Evolutionary conservation across 129 eudicot genomes (phyloP).

Genomic region (Flaveria brownii): DNA sequence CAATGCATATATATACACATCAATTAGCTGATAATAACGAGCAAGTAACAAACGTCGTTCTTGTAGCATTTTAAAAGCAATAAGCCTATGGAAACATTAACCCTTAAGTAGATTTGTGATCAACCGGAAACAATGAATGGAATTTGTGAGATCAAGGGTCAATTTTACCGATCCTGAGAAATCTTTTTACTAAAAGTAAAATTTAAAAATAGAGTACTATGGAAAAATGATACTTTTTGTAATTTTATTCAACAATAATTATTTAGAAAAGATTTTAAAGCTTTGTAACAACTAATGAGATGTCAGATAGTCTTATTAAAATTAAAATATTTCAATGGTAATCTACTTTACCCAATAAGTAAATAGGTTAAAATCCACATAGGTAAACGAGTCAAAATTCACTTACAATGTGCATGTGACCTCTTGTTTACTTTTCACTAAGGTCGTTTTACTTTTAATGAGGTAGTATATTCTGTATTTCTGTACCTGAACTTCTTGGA

Average conservation of each 20-base stretch:
- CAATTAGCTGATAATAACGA: background rate
- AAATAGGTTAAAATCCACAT: background rate
- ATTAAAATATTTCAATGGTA: background rate
- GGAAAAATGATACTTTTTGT: background rate
- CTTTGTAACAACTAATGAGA: background rate
- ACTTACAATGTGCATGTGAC: background rate
- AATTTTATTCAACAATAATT: background rate
- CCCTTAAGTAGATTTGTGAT: background rate
- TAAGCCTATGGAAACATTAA: background rate
- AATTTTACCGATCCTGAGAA: background rate
- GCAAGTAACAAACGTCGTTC: background rate
- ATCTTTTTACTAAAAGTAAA: background rate
- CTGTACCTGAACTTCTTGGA: conserved; percentile 55
- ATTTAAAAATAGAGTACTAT: background rate
- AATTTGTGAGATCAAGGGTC: background rate
- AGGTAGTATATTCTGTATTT: background rate
- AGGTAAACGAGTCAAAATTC: background rate
- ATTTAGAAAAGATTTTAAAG: background rate
- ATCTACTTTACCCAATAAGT: background rate
- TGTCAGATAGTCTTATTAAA: background rate
- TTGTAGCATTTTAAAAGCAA: background rate
- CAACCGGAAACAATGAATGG: background rate
- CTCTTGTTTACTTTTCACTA: background rate
- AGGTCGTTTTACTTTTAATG: background rate
- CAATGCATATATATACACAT: background rate